These are phyloP conservation scores for Eremothecium cymbalariae DNA, from an alignment of 1,139 yeast species.

Conservation along the genomic window DNA sequence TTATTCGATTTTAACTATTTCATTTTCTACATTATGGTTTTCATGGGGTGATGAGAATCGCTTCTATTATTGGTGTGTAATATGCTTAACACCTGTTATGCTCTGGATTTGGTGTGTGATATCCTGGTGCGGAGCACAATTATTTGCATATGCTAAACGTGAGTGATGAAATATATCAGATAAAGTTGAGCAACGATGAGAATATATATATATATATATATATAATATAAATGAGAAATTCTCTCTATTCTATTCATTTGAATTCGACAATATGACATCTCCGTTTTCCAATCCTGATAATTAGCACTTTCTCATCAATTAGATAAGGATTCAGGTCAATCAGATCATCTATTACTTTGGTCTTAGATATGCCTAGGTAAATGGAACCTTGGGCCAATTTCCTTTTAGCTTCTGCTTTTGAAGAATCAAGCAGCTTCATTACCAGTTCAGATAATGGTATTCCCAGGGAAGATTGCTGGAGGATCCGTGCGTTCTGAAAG, in stretches of 20 bases:
- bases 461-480: slow-evolving; percentile 35
- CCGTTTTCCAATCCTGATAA: slow-evolving; percentile 71
- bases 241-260: slow-evolving; percentile 12
- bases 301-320: slow-evolving; percentile 51
- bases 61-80: slow-evolving; percentile 21
- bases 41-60: slow-evolving; percentile 10
- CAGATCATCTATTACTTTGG: slow-evolving; percentile 41
- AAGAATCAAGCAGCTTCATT: slow-evolving; percentile 33
- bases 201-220: slow-evolving; percentile 10
- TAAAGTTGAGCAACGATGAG: no score
- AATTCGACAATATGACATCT: slow-evolving; percentile 50
- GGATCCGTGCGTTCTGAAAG: slow-evolving; percentile 54
- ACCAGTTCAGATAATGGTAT: slow-evolving; percentile 32
- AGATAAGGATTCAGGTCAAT: slow-evolving; percentile 42
- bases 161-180: slow-evolving; percentile 7
- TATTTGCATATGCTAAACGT: slow-evolving; percentile 24
- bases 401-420: slow-evolving; percentile 55
- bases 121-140: slow-evolving; percentile 26
- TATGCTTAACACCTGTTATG: slow-evolving; percentile 20
- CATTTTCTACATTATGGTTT: slow-evolving; percentile 9
- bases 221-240: background rate
- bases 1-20: slow-evolving; percentile 7
- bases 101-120: slow-evolving; percentile 27
- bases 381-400: slow-evolving; percentile 67
- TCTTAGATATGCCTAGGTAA: slow-evolving; percentile 54